phyloP scores from a whole-genome alignment of 2,329 filamentous ascomycete species.

The Nigrospora oryzae region DNA sequence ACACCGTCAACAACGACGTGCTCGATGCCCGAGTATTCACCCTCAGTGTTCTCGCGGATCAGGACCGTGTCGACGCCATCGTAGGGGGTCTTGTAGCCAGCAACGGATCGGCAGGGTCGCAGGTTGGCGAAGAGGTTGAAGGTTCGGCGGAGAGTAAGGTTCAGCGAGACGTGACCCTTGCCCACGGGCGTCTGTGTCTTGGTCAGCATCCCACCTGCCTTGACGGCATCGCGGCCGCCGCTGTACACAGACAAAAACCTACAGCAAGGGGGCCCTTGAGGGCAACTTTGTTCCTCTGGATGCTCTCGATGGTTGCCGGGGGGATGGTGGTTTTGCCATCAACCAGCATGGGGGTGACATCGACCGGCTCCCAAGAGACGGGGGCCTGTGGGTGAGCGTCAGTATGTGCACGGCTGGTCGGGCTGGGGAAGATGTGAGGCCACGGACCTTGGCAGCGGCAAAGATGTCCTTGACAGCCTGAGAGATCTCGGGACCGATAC shows the following conservation, averaged over 20 bases:
- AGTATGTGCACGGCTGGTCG: too few relatives aligned
- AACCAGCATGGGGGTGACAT: constrained; percentile 88
- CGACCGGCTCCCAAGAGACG: constrained; percentile 93
- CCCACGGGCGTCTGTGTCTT: constrained; percentile 72
- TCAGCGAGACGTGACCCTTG: constrained; percentile 98
- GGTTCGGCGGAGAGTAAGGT: constrained; percentile 94
- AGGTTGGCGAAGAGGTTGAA: constrained; percentile 99
- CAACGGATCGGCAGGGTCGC: constrained; percentile 93
- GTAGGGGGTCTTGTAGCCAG: constrained; percentile 97
- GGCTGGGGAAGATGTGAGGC: background rate
- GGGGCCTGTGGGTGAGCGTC: constrained; percentile 51
- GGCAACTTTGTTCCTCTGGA: constrained; percentile 92
- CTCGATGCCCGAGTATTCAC: constrained; percentile 98
- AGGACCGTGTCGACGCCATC: constrained; percentile 94
- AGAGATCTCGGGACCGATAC: constrained; percentile 96
- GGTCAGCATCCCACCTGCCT: background rate
- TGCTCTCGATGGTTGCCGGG: constrained; percentile 84
- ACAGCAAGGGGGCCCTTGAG: constrained; percentile 96
- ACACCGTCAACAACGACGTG: constrained; percentile 97
- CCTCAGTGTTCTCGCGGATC: constrained; percentile 99
- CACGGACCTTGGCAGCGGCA: constrained; percentile 75
- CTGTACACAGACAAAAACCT: constrained; percentile 26
- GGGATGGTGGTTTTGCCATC: constrained; percentile 95
- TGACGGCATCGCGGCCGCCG: too few relatives aligned
- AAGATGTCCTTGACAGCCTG: constrained; percentile 99